Evolutionary conservation across 306 rosid species (phyloP).

Genomic region (barrel medic (Medicago truncatula)): MtrunA17r5.0-ANR NC_053049.1:7696001-7696500

Average conservation of each 20-base stretch:
- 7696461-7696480: background rate
- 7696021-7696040: slow-evolving; percentile 19
- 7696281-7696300: slow-evolving; percentile 90
- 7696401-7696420: background rate
- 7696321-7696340: slow-evolving; percentile 61
- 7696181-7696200: slow-evolving; percentile 12
- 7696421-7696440: background rate
- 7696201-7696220: slow-evolving; percentile 34
- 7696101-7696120: slow-evolving; percentile 83
- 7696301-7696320: slow-evolving; percentile 82
- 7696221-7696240: slow-evolving; percentile 34
- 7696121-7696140: slow-evolving; percentile 87
- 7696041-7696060: slow-evolving; percentile 37
- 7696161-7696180: slow-evolving; percentile 45
- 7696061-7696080: slow-evolving; percentile 39
- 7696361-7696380: slow-evolving; percentile 29
- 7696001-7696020: slow-evolving; percentile 50
- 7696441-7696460: background rate
- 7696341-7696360: slow-evolving; percentile 5
- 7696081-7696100: slow-evolving; percentile 67
- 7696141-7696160: slow-evolving; percentile 88
- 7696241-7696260: slow-evolving; percentile 66
- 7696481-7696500: background rate
- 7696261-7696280: slow-evolving; percentile 63
- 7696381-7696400: slow-evolving; percentile 27